Evolutionary conservation across 2,329 filamentous ascomycete genomes (phyloP), one percentile per base, ranked within the genome.

Genomic region (Cercospora canescens): DNA sequence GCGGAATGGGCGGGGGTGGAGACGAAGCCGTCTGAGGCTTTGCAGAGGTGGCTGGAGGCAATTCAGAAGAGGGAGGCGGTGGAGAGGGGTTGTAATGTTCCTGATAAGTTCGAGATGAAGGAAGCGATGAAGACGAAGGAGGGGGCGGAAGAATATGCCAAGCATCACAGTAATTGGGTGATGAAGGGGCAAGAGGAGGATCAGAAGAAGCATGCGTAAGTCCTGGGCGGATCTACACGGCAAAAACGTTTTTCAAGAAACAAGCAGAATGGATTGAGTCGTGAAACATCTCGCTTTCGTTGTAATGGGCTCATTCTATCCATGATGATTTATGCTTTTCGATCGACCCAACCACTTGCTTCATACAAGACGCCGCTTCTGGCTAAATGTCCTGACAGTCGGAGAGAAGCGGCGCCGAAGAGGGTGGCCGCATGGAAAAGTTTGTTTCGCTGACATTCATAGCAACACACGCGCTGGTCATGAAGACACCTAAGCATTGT

Each of bases 401-500:
- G 50, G 37, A 63, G 61, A n/a, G 55, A 55, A 55, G 45, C 59
- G 57, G 60, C 60, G 57, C 62, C 61, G 62, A 61, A 50, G 55
- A 61, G 50, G 41, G 61, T 16, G 60, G 60, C 60, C 60, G 50
- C 60, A 56, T 41, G 39, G 34, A 34, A 35, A 39, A 55, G 6
- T 35, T 56, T 9, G n/a, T 39, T 28, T 50, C 35, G 57, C 61
- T 52, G 45, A 26, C 34, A 62, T 45, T n/a, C 37, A 48, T 57
- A 41, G 61, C 39, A 59, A 63, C 21, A 64, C 39, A 57, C 50
- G 54, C 65, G 60, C 61, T 28, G 35, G 30, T 39, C 34, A 24
- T 32, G 52, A 48, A 24, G 37, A 54, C 32, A 56, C 69, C 87
- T 96, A 98, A 86, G 92, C 95, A 84, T 93, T 91, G 88, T 99